These are phyloP conservation scores for Flagelloscypha sp. DNA, from an alignment of 768 basidiomycete species.

Conservation along the genomic window DNA sequence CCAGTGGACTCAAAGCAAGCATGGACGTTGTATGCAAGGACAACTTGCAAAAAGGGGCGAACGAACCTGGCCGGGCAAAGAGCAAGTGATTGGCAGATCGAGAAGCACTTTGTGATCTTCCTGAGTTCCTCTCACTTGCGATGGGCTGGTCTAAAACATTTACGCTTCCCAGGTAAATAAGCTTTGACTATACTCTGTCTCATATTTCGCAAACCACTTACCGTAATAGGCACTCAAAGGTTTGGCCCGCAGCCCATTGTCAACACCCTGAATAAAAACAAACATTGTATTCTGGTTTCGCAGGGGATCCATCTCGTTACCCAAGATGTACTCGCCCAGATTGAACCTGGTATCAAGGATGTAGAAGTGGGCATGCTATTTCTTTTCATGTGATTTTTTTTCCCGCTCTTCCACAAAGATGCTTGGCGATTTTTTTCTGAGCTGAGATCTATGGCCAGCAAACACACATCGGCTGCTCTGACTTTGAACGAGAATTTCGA, in stretches of 20 bases:
- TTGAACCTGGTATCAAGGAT: constrained; percentile 58
- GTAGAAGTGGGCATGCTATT: constrained; percentile 82
- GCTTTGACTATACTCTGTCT: neutral
- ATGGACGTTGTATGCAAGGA: no score
- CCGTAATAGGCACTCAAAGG: no score
- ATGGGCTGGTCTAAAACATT: constrained; percentile 95
- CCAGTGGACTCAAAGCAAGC: no score
- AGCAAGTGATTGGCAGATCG: no score
- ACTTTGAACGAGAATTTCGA: constrained; percentile 91
- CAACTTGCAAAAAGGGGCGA: no score
- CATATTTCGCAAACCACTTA: no score
- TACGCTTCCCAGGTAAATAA: constrained; percentile 35
- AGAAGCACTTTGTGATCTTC: no score
- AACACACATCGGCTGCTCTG: constrained; percentile 73
- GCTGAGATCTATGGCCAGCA: constrained; percentile 31
- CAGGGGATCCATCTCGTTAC: constrained; percentile 84
- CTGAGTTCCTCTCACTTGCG: no score
- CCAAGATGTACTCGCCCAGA: constrained; percentile 58
- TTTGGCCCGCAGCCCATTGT: no score
- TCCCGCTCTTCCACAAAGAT: neutral
- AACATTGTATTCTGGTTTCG: no score
- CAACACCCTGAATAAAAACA: no score
- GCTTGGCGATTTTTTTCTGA: neutral
- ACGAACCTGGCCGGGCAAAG: no score
- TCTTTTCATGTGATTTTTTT: constrained; percentile 66